Evolutionary conservation across 1,139 yeast species (phyloP).

Genomic region (Taphrina wiesneri): DNA sequence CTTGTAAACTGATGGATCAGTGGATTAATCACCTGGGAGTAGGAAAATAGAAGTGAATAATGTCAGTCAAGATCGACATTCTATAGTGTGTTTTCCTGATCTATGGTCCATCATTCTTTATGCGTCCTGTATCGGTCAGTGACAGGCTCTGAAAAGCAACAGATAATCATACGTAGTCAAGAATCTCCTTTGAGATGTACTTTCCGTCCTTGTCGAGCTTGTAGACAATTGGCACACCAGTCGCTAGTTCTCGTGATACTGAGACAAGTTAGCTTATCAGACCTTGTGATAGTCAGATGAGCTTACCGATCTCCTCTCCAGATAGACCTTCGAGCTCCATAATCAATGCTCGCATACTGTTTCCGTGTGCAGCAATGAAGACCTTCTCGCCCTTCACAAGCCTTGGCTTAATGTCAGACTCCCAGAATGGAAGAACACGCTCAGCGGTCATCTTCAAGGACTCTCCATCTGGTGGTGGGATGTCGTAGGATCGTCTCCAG

Average conservation of each 20-base stretch:
- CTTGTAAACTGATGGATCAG: background rate
- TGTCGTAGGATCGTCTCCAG: conserved; percentile 97
- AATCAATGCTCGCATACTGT: conserved; percentile 94
- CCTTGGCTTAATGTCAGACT: conserved; percentile 85
- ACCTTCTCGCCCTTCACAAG: conserved; percentile 86
- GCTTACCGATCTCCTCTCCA: conserved; percentile 86
- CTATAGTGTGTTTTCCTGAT: background rate
- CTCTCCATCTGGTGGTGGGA: conserved; percentile 96
- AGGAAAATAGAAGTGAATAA: too few species aligned
- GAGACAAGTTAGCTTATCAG: background rate
- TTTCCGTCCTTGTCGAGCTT: conserved; percentile 71
- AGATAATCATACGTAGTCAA: conserved; percentile 32
- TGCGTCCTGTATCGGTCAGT: background rate
- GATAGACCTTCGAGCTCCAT: conserved; percentile 95
- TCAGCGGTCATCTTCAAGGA: conserved; percentile 93
- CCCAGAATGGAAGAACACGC: conserved; percentile 98
- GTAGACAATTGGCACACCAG: conserved; percentile 98
- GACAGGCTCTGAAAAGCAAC: background rate
- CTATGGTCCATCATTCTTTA: background rate
- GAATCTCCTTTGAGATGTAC: conserved; percentile 36
- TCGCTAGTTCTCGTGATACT: conserved; percentile 53
- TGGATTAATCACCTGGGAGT: background rate
- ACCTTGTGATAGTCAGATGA: conserved; percentile 58
- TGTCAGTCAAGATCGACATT: background rate
- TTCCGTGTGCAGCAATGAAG: conserved; percentile 95